A percentile compares a stretch with the other conserved stretches of the same genome.
phyloP scores from a whole-genome alignment of 2,329 filamentous ascomycete genomes.

The Phoma sp. region DNA sequence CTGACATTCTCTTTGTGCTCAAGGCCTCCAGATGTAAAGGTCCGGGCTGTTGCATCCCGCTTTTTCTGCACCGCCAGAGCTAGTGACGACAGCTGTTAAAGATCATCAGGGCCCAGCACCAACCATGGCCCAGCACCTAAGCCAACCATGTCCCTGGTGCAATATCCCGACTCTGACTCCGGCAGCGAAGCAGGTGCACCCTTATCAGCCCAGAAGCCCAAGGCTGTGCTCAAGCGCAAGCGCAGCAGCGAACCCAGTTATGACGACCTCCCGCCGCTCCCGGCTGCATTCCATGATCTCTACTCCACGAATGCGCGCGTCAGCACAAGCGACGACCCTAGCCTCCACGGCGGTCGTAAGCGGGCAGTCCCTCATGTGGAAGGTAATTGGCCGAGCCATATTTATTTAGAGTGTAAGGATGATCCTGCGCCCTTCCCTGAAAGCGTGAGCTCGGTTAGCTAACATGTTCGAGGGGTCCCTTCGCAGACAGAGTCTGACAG shows the following conservation, averaged over 20 bases:
- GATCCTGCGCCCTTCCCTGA: constrained; percentile 5
- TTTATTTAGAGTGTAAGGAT: constrained; percentile 90
- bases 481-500: constrained; percentile 40
- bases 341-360: constrained; percentile 83
- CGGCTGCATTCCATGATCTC: constrained; percentile 81
- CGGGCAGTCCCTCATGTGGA: constrained; percentile 81
- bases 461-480: constrained; percentile 48
- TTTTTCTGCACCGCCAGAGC: background rate
- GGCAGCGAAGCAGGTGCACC: constrained; percentile 46
- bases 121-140: constrained; percentile 8
- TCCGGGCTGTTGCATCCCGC: no score
- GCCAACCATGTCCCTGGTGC: constrained; percentile 41
- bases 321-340: constrained; percentile 80
- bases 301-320: constrained; percentile 83
- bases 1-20: no score
- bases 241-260: constrained; percentile 23
- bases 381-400: constrained; percentile 90
- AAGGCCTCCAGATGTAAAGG: no score
- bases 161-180: constrained; percentile 63
- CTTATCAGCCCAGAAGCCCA: constrained; percentile 18
- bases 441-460: constrained; percentile 29
- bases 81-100: constrained; percentile 27
- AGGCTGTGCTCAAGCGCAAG: constrained; percentile 41
- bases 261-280: constrained; percentile 71
- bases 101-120: constrained; percentile 22